Base-by-base conservation (phyloP, 2,329 filamentous ascomycete genomes). In the Amesomyces nigricolor region DNA sequence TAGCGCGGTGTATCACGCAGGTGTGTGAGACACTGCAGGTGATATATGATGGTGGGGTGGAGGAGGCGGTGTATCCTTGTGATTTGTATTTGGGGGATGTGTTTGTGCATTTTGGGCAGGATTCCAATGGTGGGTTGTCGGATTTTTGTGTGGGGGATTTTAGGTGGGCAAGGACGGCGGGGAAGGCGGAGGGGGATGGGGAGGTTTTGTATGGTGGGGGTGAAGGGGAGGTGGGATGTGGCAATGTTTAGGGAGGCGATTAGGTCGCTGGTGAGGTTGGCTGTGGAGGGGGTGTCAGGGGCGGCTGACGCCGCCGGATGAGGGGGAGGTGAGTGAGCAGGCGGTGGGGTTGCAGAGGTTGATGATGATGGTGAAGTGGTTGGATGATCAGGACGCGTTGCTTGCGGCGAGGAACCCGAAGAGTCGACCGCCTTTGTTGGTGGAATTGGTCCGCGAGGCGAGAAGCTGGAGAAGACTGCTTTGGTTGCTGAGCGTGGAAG, bases 21-120 rank as follows among this genome's bases (percentile, higher is more conserved):
- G 54, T 59, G 2, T 46, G 57, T 38, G 54, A 57, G 51, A 59
- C 59, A 1, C 38, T 61, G 13, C 49, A 61, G 13, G 37, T 59
- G 48, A 57, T 61, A 53, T 61, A 61, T 46, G 30, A 53, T 3
- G 45, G 40, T 46, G 57, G 57, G n/a, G 14, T 1, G 7, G 39
- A 19, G 17, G 3, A 57, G 17, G 26, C 54, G 2, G 32, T 61
- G 2, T 57, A 55, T 16, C 59, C 59, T 32, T 42, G 54, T 14
- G 59, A 61, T 13, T 44, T 58, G 43, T 57, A 61, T 26, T 14
- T 43, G 3, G 42, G 11, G 17, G 59, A 61, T 46, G 30, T 61
- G 1, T 61, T 59, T 5, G 9, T 59, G 8, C 59, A 61, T 11
- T 61, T 47, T 14, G 37, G 17, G 17, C 2, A 16, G 17, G 26